Evolutionary conservation across 2,329 filamentous ascomycete species (phyloP), one percentile per base, ranked within the genome.

Genomic region (Colletotrichum gloeosporioides): DNA sequence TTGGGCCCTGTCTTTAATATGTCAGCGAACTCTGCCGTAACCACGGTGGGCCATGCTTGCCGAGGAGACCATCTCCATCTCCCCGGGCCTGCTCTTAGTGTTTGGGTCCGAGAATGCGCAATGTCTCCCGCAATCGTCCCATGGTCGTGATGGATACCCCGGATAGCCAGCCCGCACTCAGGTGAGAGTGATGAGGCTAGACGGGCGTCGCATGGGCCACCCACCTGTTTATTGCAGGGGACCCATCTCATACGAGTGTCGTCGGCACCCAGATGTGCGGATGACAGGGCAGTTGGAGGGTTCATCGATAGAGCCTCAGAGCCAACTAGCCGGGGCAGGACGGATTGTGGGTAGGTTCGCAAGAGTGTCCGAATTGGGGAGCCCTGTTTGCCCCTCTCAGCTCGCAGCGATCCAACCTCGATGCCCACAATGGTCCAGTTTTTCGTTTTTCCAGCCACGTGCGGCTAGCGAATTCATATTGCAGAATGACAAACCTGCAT

Each of bases 341-440:
- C 44, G 34, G 44, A 36, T 62, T 64, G 74, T 69, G 74, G 73
- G 29, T 76, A 65, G 44, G 29, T 59, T 76, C 74, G 74, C 74
- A 76, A 76, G 57, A 39, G 70, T 73, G 71, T 74, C 70, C 74
- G 18, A 32, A 69, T 76, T 31, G 49, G 74, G 73, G 34, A 57
- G 29, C 57, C 39, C 25, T 65, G 65, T 64, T 34, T 65, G 69
- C 49, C 59, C 71, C 70, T 73, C 49, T 74, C 10, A 34, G 16
- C n/a, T 65, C 57, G 27, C 57, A 49, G 57, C 73, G 64, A 68
- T 36, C 49, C 71, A 67, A 57, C 69, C 32, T 32, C n/a, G 13
- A 39, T 32, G 32, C 34, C 73, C 64, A 65, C 64, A 61, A 32
- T 59, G 27, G 44, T 16, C 7, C 12, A 49, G 15, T 49, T 53